Conservation (phyloP, 2,329 filamentous ascomycete genomes). For the Colletotrichum neosansevieriae region DNA sequence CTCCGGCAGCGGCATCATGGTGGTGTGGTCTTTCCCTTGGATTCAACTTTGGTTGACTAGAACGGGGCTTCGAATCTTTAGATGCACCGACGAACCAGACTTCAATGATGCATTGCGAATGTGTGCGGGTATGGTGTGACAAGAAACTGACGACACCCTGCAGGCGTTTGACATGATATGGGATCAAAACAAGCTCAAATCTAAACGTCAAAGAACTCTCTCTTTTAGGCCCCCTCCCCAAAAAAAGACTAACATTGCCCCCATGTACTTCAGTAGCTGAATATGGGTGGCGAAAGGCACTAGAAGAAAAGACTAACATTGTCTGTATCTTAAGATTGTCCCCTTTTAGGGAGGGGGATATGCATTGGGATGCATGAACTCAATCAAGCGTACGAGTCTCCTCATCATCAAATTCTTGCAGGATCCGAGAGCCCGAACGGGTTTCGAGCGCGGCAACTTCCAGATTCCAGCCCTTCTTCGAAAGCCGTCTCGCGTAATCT, state of each 20-base stretch:
- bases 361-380: conserved; percentile 2
- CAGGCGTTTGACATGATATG: conserved; percentile 6
- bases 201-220: not conserved
- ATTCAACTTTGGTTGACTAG: not conserved
- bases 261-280: no score
- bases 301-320: no score
- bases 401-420: conserved; percentile 15
- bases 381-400: not conserved
- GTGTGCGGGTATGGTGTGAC: not conserved
- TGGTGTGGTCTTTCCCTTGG: not conserved
- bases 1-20: not conserved
- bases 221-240: not conserved
- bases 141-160: conserved; percentile 2
- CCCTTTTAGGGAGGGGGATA: not conserved
- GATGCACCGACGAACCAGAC: conserved; percentile 6
- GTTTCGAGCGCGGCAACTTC: conserved; percentile 31
- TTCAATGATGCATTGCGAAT: not conserved
- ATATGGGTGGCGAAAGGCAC: no score
- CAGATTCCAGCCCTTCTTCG: conserved; percentile 29
- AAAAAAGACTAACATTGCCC: conserved; percentile 7
- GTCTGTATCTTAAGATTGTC: conserved; percentile 17
- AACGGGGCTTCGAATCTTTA: not conserved
- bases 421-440: conserved; percentile 33
- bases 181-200: conserved; percentile 6
- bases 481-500: conserved; percentile 11